phyloP scores from a whole-genome alignment of 2,329 filamentous ascomycete genomes.

The Diaporthe sp. region DNA sequence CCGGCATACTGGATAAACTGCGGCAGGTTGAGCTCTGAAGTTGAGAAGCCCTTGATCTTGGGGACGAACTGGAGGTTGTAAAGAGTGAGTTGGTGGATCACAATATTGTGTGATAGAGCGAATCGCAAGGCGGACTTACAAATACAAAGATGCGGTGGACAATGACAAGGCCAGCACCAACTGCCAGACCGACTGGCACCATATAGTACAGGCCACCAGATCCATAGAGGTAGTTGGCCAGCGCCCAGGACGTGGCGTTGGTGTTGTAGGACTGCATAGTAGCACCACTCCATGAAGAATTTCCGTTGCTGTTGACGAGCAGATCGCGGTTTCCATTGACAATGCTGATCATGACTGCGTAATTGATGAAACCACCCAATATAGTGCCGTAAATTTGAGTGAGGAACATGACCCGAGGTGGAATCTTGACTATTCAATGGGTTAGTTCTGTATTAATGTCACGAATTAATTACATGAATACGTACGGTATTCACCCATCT shows the following conservation, averaged over 20 bases:
- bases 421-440: constrained; percentile 63
- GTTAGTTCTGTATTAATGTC: constrained; percentile 42
- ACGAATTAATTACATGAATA: constrained; percentile 13
- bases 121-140: constrained; percentile 49
- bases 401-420: constrained; percentile 67
- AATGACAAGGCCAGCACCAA: constrained; percentile 61
- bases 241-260: constrained; percentile 62
- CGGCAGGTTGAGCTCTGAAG: constrained; percentile 63
- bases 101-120: neutral
- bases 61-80: constrained; percentile 57
- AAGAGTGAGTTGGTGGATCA: constrained; percentile 12
- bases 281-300: constrained; percentile 67
- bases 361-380: constrained; percentile 67
- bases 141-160: constrained; percentile 59
- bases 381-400: constrained; percentile 70
- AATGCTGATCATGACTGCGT: constrained; percentile 69
- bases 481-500: constrained; percentile 71
- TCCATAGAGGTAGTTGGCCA: constrained; percentile 68
- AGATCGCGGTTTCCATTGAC: constrained; percentile 63
- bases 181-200: constrained; percentile 64
- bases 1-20: constrained; percentile 69
- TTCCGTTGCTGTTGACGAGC: constrained; percentile 60
- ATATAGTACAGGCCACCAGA: constrained; percentile 58
- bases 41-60: constrained; percentile 57
- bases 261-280: constrained; percentile 64